phyloP scores from a whole-genome alignment of 2,329 filamentous ascomycete species.

The Aspergillus persii region DNA sequence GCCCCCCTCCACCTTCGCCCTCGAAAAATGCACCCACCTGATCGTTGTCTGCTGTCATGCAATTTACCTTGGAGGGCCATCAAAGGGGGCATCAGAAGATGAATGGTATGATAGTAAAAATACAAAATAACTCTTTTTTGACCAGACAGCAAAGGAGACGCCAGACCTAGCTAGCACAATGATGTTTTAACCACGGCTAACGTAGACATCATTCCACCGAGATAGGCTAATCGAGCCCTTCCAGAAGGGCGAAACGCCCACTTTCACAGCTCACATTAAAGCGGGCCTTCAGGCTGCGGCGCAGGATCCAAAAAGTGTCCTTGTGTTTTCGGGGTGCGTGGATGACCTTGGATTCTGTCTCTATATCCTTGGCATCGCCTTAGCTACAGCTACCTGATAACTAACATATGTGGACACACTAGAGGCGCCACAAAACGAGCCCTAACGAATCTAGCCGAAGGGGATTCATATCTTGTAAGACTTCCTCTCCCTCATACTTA shows the following conservation, averaged over 20 bases:
- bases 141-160: too few relatives aligned
- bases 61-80: slow-evolving; percentile 65
- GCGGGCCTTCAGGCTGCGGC: slow-evolving; percentile 58
- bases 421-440: slow-evolving; percentile 64
- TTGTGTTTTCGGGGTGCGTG: slow-evolving; percentile 68
- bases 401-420: background rate
- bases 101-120: slow-evolving; percentile 53
- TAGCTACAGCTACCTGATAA: background rate
- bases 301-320: slow-evolving; percentile 47
- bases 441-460: slow-evolving; percentile 57
- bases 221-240: slow-evolving; percentile 68
- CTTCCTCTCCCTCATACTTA: background rate
- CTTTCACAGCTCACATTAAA: slow-evolving; percentile 73
- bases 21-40: slow-evolving; percentile 50
- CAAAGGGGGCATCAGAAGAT: slow-evolving; percentile 52
- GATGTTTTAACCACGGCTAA: background rate
- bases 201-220: background rate
- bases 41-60: slow-evolving; percentile 83
- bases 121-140: background rate
- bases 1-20: background rate
- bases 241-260: slow-evolving; percentile 73
- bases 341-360: background rate
- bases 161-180: too few relatives aligned
- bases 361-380: background rate
- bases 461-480: slow-evolving; percentile 58